Percentiles rank a stretch among this genome's conserved stretches.
These are phyloP conservation scores for Terfezia claveryi DNA, from an alignment of 495 filamentous ascomycete genomes.

Conservation along the genomic window DNA sequence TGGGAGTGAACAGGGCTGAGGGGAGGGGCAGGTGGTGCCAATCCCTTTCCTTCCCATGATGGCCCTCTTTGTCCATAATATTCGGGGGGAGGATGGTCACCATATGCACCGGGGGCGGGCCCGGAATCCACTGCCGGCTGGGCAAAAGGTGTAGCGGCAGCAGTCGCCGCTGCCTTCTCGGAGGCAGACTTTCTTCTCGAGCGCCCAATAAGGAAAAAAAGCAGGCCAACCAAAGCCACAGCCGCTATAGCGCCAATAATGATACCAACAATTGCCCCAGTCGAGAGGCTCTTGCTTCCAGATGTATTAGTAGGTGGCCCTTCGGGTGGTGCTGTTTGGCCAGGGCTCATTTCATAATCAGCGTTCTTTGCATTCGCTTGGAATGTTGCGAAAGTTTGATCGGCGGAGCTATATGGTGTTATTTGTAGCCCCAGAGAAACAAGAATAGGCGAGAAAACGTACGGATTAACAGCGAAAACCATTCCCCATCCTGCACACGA, in stretches of 20 bases:
- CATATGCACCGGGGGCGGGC: slow-evolving; percentile 5
- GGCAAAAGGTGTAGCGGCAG: slow-evolving; percentile 1
- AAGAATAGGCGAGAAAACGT: neutral
- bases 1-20: neutral
- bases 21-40: slow-evolving; percentile 10
- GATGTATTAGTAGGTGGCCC: too few species aligned
- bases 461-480: slow-evolving; percentile 26
- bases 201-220: slow-evolving; percentile 22
- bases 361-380: slow-evolving; percentile 14
- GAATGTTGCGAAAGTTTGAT: slow-evolving; percentile 12
- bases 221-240: slow-evolving; percentile 20
- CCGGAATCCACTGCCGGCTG: neutral
- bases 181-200: slow-evolving; percentile 9
- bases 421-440: neutral
- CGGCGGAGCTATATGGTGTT: too few species aligned
- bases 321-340: slow-evolving; percentile 10
- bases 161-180: slow-evolving; percentile 15
- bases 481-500: slow-evolving; percentile 25
- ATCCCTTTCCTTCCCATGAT: slow-evolving; percentile 1
- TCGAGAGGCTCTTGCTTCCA: slow-evolving; percentile 12
- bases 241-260: slow-evolving; percentile 22
- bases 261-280: slow-evolving; percentile 27
- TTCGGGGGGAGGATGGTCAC: slow-evolving; percentile 5
- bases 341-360: slow-evolving; percentile 23
- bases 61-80: neutral